Conservation (phyloP, 805 yeast genomes). For the Candida rishiriensis region DNA sequence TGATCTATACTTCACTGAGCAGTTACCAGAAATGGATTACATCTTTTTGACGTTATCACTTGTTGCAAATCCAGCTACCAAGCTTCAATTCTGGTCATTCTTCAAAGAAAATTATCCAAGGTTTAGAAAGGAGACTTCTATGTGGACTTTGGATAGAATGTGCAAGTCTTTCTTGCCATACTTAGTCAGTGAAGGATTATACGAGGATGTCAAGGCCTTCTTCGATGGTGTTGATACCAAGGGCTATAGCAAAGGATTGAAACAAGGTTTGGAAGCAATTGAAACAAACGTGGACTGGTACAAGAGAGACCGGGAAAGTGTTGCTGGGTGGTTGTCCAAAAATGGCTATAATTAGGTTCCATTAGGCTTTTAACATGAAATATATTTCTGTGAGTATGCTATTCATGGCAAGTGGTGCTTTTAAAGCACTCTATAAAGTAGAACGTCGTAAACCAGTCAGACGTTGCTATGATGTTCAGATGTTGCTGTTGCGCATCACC, state of each 20-base stretch:
- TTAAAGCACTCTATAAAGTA: too few species aligned
- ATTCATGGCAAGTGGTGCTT: too few species aligned
- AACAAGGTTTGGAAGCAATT: constrained; percentile 53
- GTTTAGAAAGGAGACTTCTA: constrained; percentile 37
- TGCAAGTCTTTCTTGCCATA: constrained; percentile 31
- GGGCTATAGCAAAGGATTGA: constrained; percentile 55
- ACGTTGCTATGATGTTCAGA: too few species aligned
- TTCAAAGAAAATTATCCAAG: constrained; percentile 43
- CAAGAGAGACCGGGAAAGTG: constrained; percentile 37
- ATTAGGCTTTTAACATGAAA: too few species aligned
- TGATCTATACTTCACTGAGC: constrained; percentile 36
- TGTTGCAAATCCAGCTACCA: constrained; percentile 40
- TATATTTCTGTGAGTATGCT: too few species aligned
- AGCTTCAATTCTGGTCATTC: constrained; percentile 44
- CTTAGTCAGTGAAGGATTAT: constrained; percentile 33
- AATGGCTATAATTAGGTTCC: constrained; percentile 1
- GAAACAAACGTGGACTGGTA: constrained; percentile 48
- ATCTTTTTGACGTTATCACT: constrained; percentile 46
- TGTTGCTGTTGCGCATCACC: too few species aligned
- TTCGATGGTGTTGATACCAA: constrained; percentile 42
- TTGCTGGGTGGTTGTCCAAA: constrained; percentile 38
- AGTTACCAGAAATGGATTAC: constrained; percentile 55
- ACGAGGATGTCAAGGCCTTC: constrained; percentile 36
- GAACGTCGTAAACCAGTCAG: too few species aligned
- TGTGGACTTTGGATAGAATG: constrained; percentile 32